A percentile compares a stretch with the other conserved stretches of the same genome.
Evolutionary conservation across 148 eudicot species (phyloP).

Genomic region (Silene latifolia): DNA sequence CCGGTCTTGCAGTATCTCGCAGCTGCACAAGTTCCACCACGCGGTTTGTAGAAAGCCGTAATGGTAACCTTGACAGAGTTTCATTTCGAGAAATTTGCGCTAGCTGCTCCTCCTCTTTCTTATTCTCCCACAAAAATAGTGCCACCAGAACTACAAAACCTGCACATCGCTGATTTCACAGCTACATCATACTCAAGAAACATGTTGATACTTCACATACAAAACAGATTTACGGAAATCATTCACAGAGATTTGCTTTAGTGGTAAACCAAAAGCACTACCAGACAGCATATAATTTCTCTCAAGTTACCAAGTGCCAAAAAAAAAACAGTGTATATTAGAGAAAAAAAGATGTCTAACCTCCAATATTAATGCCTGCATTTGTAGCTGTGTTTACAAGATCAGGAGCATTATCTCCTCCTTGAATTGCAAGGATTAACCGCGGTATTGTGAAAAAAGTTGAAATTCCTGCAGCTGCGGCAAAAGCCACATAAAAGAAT

Average conservation of each 20-base stretch:
- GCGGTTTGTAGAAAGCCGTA: constrained; percentile 94
- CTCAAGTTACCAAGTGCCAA: neutral
- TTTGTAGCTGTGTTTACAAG: constrained; percentile 65
- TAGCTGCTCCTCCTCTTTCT: constrained; percentile 93
- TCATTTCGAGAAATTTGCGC: constrained; percentile 86
- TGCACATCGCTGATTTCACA: constrained; percentile 66
- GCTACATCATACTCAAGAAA: constrained; percentile 40
- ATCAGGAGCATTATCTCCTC: constrained; percentile 87
- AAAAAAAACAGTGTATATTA: neutral
- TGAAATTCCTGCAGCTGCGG: constrained; percentile 96
- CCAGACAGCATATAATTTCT: neutral
- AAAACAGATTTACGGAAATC: neutral
- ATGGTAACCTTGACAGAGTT: constrained; percentile 87
- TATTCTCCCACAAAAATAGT: constrained; percentile 88
- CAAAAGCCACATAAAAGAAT: constrained; percentile 86
- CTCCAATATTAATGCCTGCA: constrained; percentile 80
- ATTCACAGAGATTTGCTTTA: neutral
- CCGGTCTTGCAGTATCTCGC: constrained; percentile 90
- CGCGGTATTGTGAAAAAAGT: constrained; percentile 75
- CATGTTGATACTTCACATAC: neutral
- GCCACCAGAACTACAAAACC: constrained; percentile 77
- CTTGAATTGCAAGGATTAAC: constrained; percentile 63
- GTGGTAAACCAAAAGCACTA: neutral
- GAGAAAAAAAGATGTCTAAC: constrained; percentile 30
- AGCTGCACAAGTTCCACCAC: constrained; percentile 92